Evolutionary conservation across 2,329 filamentous ascomycete genomes (phyloP).

Genomic region (Periconia sp.): DNA sequence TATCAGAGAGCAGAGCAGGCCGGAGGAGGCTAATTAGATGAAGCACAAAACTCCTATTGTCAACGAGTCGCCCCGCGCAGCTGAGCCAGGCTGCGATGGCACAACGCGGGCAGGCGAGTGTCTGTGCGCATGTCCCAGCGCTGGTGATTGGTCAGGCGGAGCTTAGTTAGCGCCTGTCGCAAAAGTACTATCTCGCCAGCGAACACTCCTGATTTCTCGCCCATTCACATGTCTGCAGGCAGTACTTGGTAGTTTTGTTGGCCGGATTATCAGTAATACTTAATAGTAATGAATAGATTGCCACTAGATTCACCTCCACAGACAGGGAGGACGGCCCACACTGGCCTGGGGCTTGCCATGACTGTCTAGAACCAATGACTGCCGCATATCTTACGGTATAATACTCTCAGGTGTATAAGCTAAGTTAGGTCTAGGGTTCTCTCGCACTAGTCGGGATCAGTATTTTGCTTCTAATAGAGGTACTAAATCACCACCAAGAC

Average conservation of each 20-base stretch:
- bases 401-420: too few relatives aligned
- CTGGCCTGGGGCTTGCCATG: too few relatives aligned
- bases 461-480: too few relatives aligned
- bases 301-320: too few relatives aligned
- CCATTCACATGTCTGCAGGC: neutral
- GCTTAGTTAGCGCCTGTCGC: neutral
- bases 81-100: conserved; percentile 1
- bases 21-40: conserved; percentile 3
- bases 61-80: neutral
- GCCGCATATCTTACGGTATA: too few relatives aligned
- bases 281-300: too few relatives aligned
- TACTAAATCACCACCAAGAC: too few relatives aligned
- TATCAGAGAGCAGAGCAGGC: neutral
- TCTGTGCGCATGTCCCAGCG: conserved; percentile 1
- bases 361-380: too few relatives aligned
- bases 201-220: neutral
- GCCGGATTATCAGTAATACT: too few relatives aligned
- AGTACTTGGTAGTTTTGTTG: neutral
- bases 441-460: too few relatives aligned
- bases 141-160: neutral
- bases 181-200: conserved; percentile 7
- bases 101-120: neutral
- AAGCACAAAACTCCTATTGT: conserved; percentile 8
- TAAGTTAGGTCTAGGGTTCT: too few relatives aligned
- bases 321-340: too few relatives aligned